Evolutionary conservation across 371 early-diverging fungal species (phyloP), one percentile per base, ranked within the genome.

Genomic region (Mucor piriformis): DNA sequence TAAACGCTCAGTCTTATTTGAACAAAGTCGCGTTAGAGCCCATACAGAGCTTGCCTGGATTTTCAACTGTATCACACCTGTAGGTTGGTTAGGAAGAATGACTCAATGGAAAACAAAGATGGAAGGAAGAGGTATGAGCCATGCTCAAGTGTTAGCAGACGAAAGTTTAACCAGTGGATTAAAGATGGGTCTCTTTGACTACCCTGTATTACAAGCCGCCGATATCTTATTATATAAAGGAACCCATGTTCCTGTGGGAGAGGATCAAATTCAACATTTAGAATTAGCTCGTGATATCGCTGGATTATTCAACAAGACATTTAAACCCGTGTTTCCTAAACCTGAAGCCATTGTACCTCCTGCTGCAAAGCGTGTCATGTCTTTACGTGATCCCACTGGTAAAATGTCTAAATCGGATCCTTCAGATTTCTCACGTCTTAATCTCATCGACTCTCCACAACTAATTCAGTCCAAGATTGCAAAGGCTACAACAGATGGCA

Each of bases 341-440:
- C 95, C 96, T 0, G 50, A 70, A 37, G 84, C 84, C 15, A 77
- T 91, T 59, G 72, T 85, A 16, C 81, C 91, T 85, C 74, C 90
- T 1, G 62, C 82, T 6, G 83, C 88, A 15, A 90, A 89, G 50
- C 87, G 93, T 13, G 82, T 96, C 66, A 92, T 94, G 93, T 94
- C 95, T 0, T 73, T 97, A 27, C 83, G 86, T 8, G 82, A 88
- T 33, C 94, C 95, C 0, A 65, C 64, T 3, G 59, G 66, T 29
- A 97, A 97, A 69, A 97, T 97, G 97, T 94, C 95, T n/a, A 97
- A 97, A 68, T 92, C 93, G 0, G 92, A 93, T 53, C 73, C 83
- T 2, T 77, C 79, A 15, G 88, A 86, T 16, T 61, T 72, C n/a
- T 77, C 92, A 0, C 85, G 94, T 0, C 92, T 97, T 51, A 83